These are phyloP conservation scores for Parasitella parasitica DNA, from an alignment of 371 early-diverging fungal genomes.

Conservation along the genomic window DNA sequence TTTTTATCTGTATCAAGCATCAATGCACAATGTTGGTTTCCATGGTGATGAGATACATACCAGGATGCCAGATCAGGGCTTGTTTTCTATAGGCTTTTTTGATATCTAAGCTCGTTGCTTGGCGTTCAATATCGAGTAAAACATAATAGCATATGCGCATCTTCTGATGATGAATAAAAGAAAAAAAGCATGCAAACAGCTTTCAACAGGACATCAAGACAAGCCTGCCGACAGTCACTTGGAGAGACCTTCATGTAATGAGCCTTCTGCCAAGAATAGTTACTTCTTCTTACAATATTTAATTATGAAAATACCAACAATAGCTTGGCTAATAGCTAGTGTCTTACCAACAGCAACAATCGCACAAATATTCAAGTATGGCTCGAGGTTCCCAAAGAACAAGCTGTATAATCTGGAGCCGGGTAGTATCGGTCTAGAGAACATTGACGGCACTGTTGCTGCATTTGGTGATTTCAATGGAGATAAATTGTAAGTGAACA, in stretches of 20 bases:
- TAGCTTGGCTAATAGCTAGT: conserved; percentile 1
- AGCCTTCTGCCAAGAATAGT: not conserved
- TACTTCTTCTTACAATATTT: not conserved
- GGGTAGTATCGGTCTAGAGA: conserved; percentile 52
- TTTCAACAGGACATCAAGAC: too few species aligned
- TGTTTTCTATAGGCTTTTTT: conserved; percentile 86
- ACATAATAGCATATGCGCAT: conserved; percentile 89
- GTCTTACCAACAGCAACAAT: not conserved
- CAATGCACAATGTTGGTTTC: not conserved
- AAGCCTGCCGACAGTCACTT: not conserved
- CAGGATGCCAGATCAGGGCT: conserved; percentile 91
- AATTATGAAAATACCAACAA: conserved; percentile 1
- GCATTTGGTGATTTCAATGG: conserved; percentile 87
- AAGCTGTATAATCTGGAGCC: conserved; percentile 41
- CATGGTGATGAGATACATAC: conserved; percentile 29
- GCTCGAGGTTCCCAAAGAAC: conserved; percentile 40
- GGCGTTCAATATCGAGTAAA: conserved; percentile 78
- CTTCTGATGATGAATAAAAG: not conserved
- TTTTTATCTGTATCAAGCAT: conserved; percentile 76
- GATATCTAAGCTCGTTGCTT: conserved; percentile 76
- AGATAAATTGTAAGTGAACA: conserved; percentile 66
- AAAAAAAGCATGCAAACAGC: not conserved
- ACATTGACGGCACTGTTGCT: conserved; percentile 70
- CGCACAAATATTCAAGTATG: conserved; percentile 42
- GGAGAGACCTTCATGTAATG: not conserved